Conservation (phyloP, 176 grass and related monocot genomes). For the Triticum urartu region DNA sequence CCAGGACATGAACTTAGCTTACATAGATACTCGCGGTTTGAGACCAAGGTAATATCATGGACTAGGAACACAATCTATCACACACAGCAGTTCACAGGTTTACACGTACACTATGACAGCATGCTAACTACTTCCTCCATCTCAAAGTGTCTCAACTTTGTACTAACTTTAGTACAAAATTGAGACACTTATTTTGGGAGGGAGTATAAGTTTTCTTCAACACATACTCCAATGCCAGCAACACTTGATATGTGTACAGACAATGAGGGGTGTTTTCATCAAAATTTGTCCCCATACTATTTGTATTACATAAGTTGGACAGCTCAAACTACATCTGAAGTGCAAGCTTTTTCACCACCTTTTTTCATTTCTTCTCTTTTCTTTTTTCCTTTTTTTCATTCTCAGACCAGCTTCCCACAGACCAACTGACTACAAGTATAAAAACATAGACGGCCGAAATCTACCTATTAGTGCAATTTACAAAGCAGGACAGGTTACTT, state of each 20-base stretch:
- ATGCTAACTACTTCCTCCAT: not conserved
- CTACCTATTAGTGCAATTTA: constrained; percentile 10
- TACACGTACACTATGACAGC: not conserved
- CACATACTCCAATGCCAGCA: not conserved
- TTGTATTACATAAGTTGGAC: not conserved
- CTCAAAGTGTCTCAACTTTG: too few species aligned
- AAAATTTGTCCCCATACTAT: not conserved
- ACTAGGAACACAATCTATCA: not conserved
- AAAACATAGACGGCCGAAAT: constrained; percentile 14
- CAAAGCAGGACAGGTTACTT: not conserved
- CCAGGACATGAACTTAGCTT: not conserved
- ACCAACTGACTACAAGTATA: constrained; percentile 1
- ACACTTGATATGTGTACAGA: not conserved
- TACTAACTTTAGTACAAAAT: too few species aligned
- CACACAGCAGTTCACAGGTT: not conserved
- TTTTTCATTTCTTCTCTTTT: not conserved
- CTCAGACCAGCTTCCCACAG: not conserved
- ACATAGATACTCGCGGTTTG: not conserved
- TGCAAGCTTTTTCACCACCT: not conserved
- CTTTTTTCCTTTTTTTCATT: not conserved
- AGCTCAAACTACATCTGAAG: not conserved
- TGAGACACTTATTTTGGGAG: too few species aligned
- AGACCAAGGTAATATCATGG: not conserved
- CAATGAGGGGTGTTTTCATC: not conserved
- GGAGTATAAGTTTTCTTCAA: not conserved